Conservation (phyloP, 352 stramenopile genomes). For the Pythium apleroticum region DNA sequence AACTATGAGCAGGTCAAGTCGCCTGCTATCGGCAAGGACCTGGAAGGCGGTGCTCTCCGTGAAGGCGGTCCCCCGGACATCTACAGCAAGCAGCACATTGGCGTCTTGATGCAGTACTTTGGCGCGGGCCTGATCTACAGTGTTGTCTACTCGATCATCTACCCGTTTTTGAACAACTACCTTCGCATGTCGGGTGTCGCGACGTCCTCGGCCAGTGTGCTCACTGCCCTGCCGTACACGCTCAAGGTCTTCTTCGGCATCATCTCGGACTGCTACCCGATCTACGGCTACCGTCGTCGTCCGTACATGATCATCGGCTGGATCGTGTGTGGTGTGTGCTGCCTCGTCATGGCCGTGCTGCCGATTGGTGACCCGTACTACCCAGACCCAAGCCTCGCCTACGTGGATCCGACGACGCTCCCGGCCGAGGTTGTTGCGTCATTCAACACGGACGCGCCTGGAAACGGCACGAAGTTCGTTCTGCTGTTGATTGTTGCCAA, state of each 20-base stretch:
- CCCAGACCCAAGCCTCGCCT: conserved; percentile 15
- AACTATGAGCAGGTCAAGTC: conserved; percentile 22
- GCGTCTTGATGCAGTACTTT: conserved; percentile 35
- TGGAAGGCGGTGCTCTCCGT: conserved; percentile 38
- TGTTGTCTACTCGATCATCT: conserved; percentile 27
- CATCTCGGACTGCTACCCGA: conserved; percentile 83
- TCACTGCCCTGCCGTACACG: conserved; percentile 52
- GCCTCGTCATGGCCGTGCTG: conserved; percentile 27
- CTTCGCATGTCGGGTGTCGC: conserved; percentile 34
- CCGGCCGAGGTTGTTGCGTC: conserved; percentile 15
- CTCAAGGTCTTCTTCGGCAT: conserved; percentile 80
- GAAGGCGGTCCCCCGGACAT: conserved; percentile 30
- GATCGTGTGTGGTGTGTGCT: conserved; percentile 17
- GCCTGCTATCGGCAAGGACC: background rate
- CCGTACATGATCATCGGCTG: conserved; percentile 84
- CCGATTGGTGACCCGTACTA: conserved; percentile 30
- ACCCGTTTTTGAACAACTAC: conserved; percentile 45
- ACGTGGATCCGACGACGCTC: conserved; percentile 11
- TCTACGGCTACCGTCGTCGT: conserved; percentile 80
- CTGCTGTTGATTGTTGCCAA: conserved; percentile 52
- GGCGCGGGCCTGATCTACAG: conserved; percentile 31
- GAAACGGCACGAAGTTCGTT: conserved; percentile 35
- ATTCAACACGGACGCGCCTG: conserved; percentile 29
- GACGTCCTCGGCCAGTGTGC: conserved; percentile 27
- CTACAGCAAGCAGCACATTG: conserved; percentile 33